Conservation (phyloP, 2,329 filamentous ascomycete genomes). For the Nigrospora oryzae region DNA sequence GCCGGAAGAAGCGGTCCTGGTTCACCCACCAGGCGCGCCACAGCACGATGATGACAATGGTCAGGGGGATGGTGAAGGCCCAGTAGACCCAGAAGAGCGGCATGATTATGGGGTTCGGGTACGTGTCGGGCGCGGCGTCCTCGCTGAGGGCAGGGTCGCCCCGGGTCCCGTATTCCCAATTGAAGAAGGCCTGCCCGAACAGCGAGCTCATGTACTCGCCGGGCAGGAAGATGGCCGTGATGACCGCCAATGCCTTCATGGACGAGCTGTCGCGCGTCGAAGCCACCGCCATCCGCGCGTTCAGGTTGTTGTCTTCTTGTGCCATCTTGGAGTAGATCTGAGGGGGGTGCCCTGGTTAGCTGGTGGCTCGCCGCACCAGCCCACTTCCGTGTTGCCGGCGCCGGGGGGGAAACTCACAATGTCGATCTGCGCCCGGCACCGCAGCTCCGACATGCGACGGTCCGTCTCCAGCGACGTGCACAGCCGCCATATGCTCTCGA, state of each 20-base stretch:
- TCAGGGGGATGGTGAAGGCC: constrained; percentile 33
- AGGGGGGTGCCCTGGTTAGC: not conserved
- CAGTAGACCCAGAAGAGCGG: constrained; percentile 36
- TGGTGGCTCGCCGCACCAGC: too few relatives aligned
- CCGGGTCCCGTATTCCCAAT: constrained; percentile 24
- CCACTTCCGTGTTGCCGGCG: too few relatives aligned
- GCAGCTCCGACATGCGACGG: constrained; percentile 34
- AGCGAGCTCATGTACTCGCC: constrained; percentile 37
- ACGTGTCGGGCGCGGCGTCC: constrained; percentile 16
- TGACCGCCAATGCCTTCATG: constrained; percentile 38
- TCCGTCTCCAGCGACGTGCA: constrained; percentile 37
- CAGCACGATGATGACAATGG: constrained; percentile 27
- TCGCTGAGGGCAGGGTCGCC: constrained; percentile 20
- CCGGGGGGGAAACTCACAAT: constrained; percentile 22
- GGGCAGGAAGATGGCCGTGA: constrained; percentile 38
- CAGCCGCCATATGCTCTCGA: constrained; percentile 32
- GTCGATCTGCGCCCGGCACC: constrained; percentile 36
- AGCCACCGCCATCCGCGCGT: constrained; percentile 58
- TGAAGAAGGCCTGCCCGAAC: constrained; percentile 39
- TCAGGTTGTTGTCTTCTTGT: constrained; percentile 39
- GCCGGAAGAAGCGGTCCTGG: constrained; percentile 36
- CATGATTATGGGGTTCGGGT: constrained; percentile 24
- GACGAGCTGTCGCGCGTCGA: constrained; percentile 56
- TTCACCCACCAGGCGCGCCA: constrained; percentile 40
- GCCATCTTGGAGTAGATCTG: constrained; percentile 41